Base-by-base conservation (phyloP, 2,329 filamentous ascomycete species). In the Fusarium sambucinum region DNA sequence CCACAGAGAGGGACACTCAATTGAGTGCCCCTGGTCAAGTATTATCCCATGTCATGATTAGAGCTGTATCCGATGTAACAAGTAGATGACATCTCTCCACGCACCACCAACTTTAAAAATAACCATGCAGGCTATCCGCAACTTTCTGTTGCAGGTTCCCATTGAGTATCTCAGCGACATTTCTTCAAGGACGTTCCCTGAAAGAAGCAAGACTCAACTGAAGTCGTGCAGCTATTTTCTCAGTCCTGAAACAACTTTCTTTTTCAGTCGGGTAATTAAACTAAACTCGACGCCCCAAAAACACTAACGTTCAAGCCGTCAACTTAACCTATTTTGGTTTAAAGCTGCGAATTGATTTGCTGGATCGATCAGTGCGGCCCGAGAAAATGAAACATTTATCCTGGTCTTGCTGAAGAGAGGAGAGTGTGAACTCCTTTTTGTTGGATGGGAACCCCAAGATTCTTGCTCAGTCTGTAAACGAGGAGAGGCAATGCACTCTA, bases 281-380 rank as follows among this genome's bases (percentile, higher is more conserved):
- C 57, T 64, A 64, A 59, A 64, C 14, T 48, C 29, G 58, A 64
- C 53, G 61, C 59, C 61, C 59, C 48, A 50, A 38, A 23, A 17
- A 8, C n/a, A 11, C 11, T 19, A 50, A 47, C 40, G 41, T 42
- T 7, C 21, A 55, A 35, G 30, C 17, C 40, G 29, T 17, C 10
- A 19, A 14, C 50, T 63, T 47, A 27, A 35, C 59, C 17, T 17
- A 2, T 19, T 42, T 38, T 8, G 25, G 61, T 46, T 17, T 32
- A 55, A 47, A 47, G 53, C 27, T 16, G 16, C 37, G 16, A 47
- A 12, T 23, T 64, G 41, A 64, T 62, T 51, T 63, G 19, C 14
- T 41, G 33, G n/a, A 48, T 44, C 17, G 14, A 32, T 21, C 44
- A 54, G 32, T 51, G 42, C 62, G 62, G 62, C 62, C 44, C 61